A percentile compares a stretch with the other conserved stretches of the same genome.
phyloP scores from a whole-genome alignment of 768 basidiomycete species.

The Hortiboletus campestris region DNA sequence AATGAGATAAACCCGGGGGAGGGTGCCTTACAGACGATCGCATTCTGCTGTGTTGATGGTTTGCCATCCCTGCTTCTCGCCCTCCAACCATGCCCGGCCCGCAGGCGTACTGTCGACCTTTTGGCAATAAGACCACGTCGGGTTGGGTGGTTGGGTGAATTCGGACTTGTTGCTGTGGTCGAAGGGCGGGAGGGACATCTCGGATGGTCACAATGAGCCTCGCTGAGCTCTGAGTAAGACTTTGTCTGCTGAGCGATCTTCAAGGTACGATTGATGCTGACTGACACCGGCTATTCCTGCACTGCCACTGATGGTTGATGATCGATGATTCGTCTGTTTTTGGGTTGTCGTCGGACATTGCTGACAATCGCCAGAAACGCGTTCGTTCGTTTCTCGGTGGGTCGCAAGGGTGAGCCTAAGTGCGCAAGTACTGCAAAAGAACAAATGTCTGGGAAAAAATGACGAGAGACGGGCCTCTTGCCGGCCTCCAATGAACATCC shows the following conservation, averaged over 20 bases:
- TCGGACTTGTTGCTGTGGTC: constrained; percentile 13
- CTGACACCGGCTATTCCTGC: no score
- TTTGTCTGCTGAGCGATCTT: background rate
- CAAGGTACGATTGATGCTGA: no score
- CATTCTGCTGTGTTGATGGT: constrained; percentile 29
- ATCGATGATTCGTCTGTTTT: no score
- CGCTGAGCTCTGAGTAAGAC: no score
- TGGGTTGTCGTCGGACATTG: background rate
- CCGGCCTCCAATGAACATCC: no score
- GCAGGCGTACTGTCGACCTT: constrained; percentile 25
- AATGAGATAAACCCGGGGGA: background rate
- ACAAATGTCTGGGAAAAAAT: background rate
- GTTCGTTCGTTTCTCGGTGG: background rate
- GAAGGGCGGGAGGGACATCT: constrained; percentile 33
- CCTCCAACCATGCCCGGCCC: constrained; percentile 35
- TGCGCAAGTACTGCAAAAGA: background rate
- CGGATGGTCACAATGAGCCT: background rate
- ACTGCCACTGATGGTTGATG: no score
- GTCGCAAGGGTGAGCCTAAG: background rate
- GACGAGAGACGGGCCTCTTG: no score
- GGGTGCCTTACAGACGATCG: constrained; percentile 25
- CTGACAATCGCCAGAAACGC: background rate
- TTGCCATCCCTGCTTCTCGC: constrained; percentile 37
- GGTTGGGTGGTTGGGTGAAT: constrained; percentile 32
- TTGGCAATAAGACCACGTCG: constrained; percentile 34